Base-by-base conservation (phyloP, 192 early-diverging fungal species). In the Gonapodya sp. region DNA sequence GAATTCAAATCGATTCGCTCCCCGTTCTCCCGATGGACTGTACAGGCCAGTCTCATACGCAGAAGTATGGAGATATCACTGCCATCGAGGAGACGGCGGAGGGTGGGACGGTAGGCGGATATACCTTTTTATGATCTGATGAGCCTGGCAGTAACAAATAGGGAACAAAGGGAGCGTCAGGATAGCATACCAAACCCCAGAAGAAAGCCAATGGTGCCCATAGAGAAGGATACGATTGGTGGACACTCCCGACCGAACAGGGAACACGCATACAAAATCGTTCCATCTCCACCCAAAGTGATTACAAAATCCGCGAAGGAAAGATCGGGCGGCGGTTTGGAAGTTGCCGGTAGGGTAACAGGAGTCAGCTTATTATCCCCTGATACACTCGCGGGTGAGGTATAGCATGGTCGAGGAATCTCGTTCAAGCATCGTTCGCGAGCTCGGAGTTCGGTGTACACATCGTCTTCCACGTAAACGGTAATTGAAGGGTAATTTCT, bases 241-340 rank as follows among this genome's bases (percentile, higher is more conserved):
- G 96, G 96, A 1, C 92, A 93, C 14, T 87, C 84, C 31, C 85
- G 83, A 18, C 88, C 88, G 83, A 97, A 97, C 34, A 96, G 84
- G 2, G 92, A 94, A 0, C 94, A 94, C 0, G 93, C 87, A 81
- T 97, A 94, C 79, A 97, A 87, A 73, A 97, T 93, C 1, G 96
- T 97, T 31, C 96, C 96, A 82, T 97, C 95, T 34, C 96, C 95
- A 36, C 95, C 96, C 8, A 97, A 86, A n/a, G 95, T 95, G n/a
- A 97, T 87, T 1, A 93, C 94, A 82, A 95, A 92, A 83, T 97
- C 95, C 8, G 24, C 24, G 46, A 64, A 64, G 24, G 46, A 64
- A 24, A 64, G 46, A 64, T 64, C 46, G 24, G 46, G 46, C 8
- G 46, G 8, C 46, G 8, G 8, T 64, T 64, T 8, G 24, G 0